A percentile compares a stretch with the other conserved stretches of the same genome.
Conservation (phyloP, 768 basidiomycete species). For the Dioszegia crocea region DNA sequence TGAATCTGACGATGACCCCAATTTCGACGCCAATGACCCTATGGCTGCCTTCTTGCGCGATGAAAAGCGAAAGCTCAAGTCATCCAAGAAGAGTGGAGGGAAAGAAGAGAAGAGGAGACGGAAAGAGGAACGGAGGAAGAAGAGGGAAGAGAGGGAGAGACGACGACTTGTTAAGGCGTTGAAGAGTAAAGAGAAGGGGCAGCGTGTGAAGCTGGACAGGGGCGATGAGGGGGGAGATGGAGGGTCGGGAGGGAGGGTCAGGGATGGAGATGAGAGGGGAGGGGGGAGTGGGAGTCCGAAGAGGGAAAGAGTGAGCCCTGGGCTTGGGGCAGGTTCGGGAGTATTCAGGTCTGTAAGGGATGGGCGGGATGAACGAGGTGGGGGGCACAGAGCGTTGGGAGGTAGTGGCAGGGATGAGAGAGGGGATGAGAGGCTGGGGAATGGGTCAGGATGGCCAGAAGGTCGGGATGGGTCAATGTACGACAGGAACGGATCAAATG, state of each 20-base stretch:
- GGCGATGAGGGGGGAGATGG: background rate
- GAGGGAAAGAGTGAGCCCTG: background rate
- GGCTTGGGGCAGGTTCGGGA: too few relatives aligned
- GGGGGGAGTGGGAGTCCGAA: background rate
- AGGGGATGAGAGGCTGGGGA: conserved; percentile 1
- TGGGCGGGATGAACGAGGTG: background rate
- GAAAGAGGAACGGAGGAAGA: conserved; percentile 70
- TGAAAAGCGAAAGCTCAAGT: conserved; percentile 56
- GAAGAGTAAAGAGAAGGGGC: conserved; percentile 2
- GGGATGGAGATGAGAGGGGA: conserved; percentile 4
- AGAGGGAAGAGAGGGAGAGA: conserved; percentile 51
- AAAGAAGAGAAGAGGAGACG: conserved; percentile 66
- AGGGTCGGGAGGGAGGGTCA: background rate
- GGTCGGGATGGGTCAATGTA: too few relatives aligned
- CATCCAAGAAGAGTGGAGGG: conserved; percentile 53
- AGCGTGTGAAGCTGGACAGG: too few relatives aligned
- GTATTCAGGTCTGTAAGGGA: background rate
- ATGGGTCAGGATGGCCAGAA: too few relatives aligned
- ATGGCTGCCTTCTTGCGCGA: conserved; percentile 89
- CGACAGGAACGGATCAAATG: too few relatives aligned
- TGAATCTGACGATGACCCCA: conserved; percentile 21
- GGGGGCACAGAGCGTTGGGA: background rate
- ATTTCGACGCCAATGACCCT: conserved; percentile 91
- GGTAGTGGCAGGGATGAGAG: background rate
- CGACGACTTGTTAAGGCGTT: conserved; percentile 11